Percentiles rank a stretch among this genome's conserved stretches.
phyloP scores from a whole-genome alignment of 495 filamentous ascomycete species.

The Lasiosphaeria hispida region DNA sequence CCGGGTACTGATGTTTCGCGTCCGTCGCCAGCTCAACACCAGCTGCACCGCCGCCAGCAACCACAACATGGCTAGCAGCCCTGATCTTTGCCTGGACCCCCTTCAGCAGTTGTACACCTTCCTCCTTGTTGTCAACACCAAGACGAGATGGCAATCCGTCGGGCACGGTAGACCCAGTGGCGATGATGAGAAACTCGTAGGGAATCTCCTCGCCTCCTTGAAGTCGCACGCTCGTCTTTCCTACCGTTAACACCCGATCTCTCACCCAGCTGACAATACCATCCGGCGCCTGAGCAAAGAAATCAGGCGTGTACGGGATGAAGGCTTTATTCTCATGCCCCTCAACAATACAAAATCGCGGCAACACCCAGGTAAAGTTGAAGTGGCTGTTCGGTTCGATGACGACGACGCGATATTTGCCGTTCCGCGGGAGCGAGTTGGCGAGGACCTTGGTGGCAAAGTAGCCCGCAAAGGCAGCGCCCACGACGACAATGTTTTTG shows the following conservation, averaged over 20 bases:
- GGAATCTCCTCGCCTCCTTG: conserved; percentile 34
- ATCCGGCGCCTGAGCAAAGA: conserved; percentile 24
- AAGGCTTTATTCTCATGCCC: conserved; percentile 47
- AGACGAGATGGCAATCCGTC: conserved; percentile 54
- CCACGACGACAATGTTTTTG: conserved; percentile 52
- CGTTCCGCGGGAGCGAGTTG: conserved; percentile 44
- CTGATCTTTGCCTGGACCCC: conserved; percentile 35
- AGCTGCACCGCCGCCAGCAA: conserved; percentile 60
- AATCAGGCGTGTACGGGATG: conserved; percentile 44
- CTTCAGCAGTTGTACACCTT: conserved; percentile 47
- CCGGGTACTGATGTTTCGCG: conserved; percentile 52
- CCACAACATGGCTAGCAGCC: conserved; percentile 43
- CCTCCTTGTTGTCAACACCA: conserved; percentile 39
- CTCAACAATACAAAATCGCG: conserved; percentile 45
- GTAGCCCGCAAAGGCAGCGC: conserved; percentile 56
- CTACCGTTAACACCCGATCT: conserved; percentile 31
- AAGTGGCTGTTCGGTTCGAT: conserved; percentile 60
- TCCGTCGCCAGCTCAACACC: conserved; percentile 61
- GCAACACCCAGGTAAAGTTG: conserved; percentile 56
- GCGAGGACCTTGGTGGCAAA: conserved; percentile 45
- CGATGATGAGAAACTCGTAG: conserved; percentile 58
- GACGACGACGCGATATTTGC: conserved; percentile 48
- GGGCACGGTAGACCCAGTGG: conserved; percentile 47
- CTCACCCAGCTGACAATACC: conserved; percentile 36
- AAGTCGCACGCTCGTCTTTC: conserved; percentile 25